Base-by-base conservation (phyloP, 257 asterid genomes). In the Petrea volubilis region DNA sequence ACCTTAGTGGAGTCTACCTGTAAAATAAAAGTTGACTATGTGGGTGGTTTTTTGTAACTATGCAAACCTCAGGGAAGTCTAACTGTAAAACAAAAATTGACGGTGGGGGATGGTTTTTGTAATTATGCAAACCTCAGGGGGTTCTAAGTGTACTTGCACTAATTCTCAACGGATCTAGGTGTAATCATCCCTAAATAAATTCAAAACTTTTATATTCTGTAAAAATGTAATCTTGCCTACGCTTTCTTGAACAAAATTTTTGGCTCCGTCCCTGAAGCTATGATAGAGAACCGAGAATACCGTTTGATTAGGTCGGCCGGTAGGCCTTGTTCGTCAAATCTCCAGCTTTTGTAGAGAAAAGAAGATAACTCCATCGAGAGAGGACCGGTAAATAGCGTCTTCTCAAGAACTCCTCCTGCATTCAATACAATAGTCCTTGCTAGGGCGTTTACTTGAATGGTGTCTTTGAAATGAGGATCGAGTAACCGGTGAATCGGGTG, bases 311-410 rank as follows among this genome's bases (percentile, higher is more conserved):
- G 80, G 76, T 85, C 85, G 41, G 68, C 64, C 47, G 85, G 87
- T 68, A 80, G 87, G 77, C 85, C 68, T 78, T 85, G 87, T 73
- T 85, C 82, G 71, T 82, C 82, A 60, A 85, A 82, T 75, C 84
- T 80, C 90, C 90, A 82, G 57, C 76, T 75, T 52, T 81, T 75
- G 67, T 82, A 82, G 44, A 85, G 79, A 38, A 38, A 60, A 34
- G 90, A 80, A 1, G 90, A 78, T 43, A 82, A 47, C 76, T 82
- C 79, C 84, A 82, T 73, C 2, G 90, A 82, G 14, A 74, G 58
- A 36, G 61, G 64, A 46, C 84, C 79, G 18, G 78, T 77, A 76
- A 65, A 82, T 47, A 85, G 70, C 20, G 68, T 80, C 68, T 69
- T 80, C 77, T 85, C 90, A 36, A 85, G 68, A 58, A 82, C 38